A percentile compares a stretch with the other conserved stretches of the same genome.
Evolutionary conservation across 768 basidiomycete genomes (phyloP).

Genomic region (Amanita rubescens): DNA sequence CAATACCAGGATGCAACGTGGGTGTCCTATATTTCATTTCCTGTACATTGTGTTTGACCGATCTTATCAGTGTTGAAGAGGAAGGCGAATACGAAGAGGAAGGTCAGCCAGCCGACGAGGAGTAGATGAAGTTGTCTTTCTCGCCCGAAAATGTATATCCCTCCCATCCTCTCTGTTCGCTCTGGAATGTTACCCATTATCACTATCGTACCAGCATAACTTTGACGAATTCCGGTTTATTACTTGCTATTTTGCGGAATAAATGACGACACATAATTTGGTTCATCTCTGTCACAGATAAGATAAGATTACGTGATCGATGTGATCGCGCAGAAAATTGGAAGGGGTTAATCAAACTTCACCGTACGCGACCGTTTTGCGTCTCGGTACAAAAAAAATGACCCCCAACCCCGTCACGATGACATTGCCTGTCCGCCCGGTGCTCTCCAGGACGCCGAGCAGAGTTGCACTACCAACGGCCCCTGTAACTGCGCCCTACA

Average conservation of each 20-base stretch:
- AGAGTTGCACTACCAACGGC: slow-evolving; percentile 18
- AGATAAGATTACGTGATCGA: slow-evolving; percentile 2
- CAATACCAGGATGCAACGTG: slow-evolving; percentile 94
- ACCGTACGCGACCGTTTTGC: not conserved
- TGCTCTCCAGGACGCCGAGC: slow-evolving; percentile 39
- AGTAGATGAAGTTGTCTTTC: slow-evolving; percentile 24
- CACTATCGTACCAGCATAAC: slow-evolving; percentile 8
- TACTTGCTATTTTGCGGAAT: slow-evolving; percentile 4
- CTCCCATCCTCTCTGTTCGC: slow-evolving; percentile 3
- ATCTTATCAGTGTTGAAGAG: slow-evolving; percentile 58
- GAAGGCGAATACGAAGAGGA: slow-evolving; percentile 90
- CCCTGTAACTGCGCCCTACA: slow-evolving; percentile 28
- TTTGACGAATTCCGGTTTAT: slow-evolving; percentile 7
- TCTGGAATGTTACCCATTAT: slow-evolving; percentile 9
- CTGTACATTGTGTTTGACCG: not conserved
- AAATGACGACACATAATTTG: slow-evolving; percentile 1
- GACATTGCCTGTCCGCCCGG: slow-evolving; percentile 26
- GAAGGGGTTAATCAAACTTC: not conserved
- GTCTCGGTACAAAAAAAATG: not conserved
- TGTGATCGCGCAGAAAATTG: not conserved
- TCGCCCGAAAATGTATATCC: slow-evolving; percentile 10
- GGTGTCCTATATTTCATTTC: slow-evolving; percentile 24
- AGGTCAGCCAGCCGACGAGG: slow-evolving; percentile 49
- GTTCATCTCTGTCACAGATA: not conserved
- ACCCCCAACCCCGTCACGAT: not conserved